Base-by-base conservation (phyloP, 1,284 basidiomycete genomes). In the Apiotrichum siamense region DNA sequence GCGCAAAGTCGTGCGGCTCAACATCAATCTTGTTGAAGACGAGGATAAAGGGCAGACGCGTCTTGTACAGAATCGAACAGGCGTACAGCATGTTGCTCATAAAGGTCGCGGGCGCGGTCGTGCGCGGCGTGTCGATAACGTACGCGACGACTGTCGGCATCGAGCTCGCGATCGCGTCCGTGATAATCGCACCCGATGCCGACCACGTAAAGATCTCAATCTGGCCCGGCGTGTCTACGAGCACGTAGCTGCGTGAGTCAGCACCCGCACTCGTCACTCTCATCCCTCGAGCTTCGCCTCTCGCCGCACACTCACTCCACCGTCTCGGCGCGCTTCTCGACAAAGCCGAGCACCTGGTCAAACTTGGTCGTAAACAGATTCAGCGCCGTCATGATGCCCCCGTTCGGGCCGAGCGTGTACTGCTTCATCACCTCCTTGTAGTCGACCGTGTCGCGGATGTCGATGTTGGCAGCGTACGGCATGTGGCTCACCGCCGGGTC, bases 131-230 rank as follows among this genome's bases (percentile, higher is more conserved):
- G 74, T 99, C 96, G 65, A 99, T 91, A 54, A 99, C 83, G 70
- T 97, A 99, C 12, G 93, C 96, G 33, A 99, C 84, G 23, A 93
- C 88, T 0, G 94, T 88, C 1, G 96, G 96, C 56, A 97, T 78
- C 0, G 91, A 83, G 11, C 88, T 88, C 0, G 94, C 94, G 27
- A 98, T 80, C n/a, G 96, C 89, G 68, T 97, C 93, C 18, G 96
- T 98, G 64, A 99, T 97, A 69, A 99, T 98, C 4, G 93, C 86
- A 3, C 96, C 96, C 26, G 92, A 97, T 1, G 96, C 96, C 0
- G 92, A 97, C 96, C 96, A 99, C 39, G 96, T 99, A 68, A 99
- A 99, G 66, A 98, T 98, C 75, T 99, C 96, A 65, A 99, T 99
- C 75, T 99, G 96, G 7, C 96, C 96, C 3, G 96, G 96, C 0